Evolutionary conservation across 1,139 yeast genomes (phyloP), one percentile per base, ranked within the genome.

Genomic region (Scheffersomyces quercinus): DNA sequence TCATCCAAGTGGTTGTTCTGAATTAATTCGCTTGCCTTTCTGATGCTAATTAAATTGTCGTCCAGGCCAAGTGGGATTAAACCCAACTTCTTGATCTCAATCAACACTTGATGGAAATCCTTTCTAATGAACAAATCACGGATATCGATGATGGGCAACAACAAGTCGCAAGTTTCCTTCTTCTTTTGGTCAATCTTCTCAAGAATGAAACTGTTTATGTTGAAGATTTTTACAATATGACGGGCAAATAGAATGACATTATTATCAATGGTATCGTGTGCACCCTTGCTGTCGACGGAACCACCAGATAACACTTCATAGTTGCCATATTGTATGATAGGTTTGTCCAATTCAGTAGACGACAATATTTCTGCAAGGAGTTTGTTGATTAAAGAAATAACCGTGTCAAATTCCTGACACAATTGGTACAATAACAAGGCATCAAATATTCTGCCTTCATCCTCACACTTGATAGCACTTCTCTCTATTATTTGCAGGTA

Each of bases 361-460:
- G 89, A 77, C 41, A 93, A 73, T 20, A 85, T 76, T 58, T 91
- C 97, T 35, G 97, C 90, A 40, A 93, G 71, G 29, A 89, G 68
- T 56, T 82, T 81, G 67, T 89, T 91, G 49, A 91, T 81, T 47
- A 89, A 78, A 1, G 78, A 65, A 11, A 91, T 79, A n/a, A 89
- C 98, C 28, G 88, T 84, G 59, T 88, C 88, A 62, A 85, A 87
- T 56, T 91, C 96, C 65, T 88, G 95, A 43, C 96, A 82, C 50
- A 91, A 77, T 67, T 91, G 97, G 60, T 88, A 93, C 45, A 93
- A 73, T 44, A 88, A 70, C 45, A 95, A 79, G 9, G 98, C 89
- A 60, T 95, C 98, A 49, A 87, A 82, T 4, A 84, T 76, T 56
- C 97, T 78, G 3, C 98, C 98, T 60, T 90, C 98, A 53, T 89